These are phyloP conservation scores for Olyra latifolia DNA, from an alignment of 176 grass and related monocot genomes.

Conservation along the genomic window DNA sequence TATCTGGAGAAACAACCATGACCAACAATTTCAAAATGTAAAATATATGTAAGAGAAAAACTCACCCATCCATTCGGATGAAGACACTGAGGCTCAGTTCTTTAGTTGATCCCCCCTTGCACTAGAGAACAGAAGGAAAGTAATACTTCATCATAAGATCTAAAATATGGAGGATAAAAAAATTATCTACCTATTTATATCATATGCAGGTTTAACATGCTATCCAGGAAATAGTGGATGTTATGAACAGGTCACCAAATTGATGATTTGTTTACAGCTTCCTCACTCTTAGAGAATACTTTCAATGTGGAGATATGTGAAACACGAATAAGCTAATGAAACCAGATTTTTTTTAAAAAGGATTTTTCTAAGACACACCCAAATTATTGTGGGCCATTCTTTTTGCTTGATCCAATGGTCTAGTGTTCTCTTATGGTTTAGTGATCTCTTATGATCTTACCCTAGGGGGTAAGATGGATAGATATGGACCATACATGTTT, in stretches of 20 bases:
- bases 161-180: constrained; percentile 27
- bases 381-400: too few relatives aligned
- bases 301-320: background rate
- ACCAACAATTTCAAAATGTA: constrained; percentile 7
- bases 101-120: constrained; percentile 53
- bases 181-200: background rate
- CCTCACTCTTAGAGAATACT: background rate
- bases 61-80: constrained; percentile 51
- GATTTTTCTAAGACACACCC: too few relatives aligned
- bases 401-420: too few relatives aligned
- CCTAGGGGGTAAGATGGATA: too few relatives aligned
- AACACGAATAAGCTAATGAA: background rate
- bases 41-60: constrained; percentile 28
- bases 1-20: constrained; percentile 12
- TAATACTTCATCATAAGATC: constrained; percentile 5
- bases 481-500: too few relatives aligned
- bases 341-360: background rate
- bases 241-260: background rate
- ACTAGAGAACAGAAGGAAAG: constrained; percentile 51
- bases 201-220: background rate
- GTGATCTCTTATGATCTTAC: too few relatives aligned
- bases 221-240: background rate
- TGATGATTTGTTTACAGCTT: background rate
- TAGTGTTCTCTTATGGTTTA: too few relatives aligned
- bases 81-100: constrained; percentile 51